phyloP scores from a whole-genome alignment of 106 monocot genomes.

The Dendrobium officinale region DNA sequence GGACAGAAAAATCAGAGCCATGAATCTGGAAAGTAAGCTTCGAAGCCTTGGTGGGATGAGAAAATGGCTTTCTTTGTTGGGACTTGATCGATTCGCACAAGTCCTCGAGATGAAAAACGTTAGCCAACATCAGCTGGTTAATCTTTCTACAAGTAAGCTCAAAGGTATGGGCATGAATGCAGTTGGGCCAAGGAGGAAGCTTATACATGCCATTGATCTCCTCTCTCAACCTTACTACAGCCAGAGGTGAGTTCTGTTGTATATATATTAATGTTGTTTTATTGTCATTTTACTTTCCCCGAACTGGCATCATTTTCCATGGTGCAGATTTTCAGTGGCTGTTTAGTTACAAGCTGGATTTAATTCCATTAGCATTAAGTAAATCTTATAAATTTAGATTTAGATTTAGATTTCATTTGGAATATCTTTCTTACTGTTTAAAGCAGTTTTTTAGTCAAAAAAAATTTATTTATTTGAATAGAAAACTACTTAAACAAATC shows the following conservation, averaged over 20 bases:
- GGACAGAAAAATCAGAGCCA: slow-evolving; percentile 32
- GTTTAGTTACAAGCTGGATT: not conserved
- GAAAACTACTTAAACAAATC: too few species aligned
- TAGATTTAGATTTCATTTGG: too few species aligned
- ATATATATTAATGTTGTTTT: not conserved
- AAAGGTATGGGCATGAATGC: slow-evolving; percentile 63
- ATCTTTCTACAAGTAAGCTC: slow-evolving; percentile 54
- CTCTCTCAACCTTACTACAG: slow-evolving; percentile 38
- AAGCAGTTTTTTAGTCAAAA: too few species aligned
- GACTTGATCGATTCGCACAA: slow-evolving; percentile 23
- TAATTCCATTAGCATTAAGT: not conserved
- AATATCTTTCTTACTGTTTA: too few species aligned
- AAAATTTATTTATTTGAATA: too few species aligned
- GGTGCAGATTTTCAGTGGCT: not conserved
- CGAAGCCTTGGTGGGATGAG: slow-evolving; percentile 42
- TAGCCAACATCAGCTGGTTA: slow-evolving; percentile 38
- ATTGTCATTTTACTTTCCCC: too few species aligned
- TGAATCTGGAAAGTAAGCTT: slow-evolving; percentile 39
- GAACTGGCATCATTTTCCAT: not conserved
- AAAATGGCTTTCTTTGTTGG: slow-evolving; percentile 34
- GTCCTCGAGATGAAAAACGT: slow-evolving; percentile 47
- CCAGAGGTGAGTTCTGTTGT: not conserved
- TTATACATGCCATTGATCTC: slow-evolving; percentile 56
- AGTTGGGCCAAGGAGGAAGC: slow-evolving; percentile 77
- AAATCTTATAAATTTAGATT: not conserved